A percentile compares a stretch with the other conserved stretches of the same genome.
phyloP scores from a whole-genome alignment of 208 protist species.

The Crithidia expoeki region DNA sequence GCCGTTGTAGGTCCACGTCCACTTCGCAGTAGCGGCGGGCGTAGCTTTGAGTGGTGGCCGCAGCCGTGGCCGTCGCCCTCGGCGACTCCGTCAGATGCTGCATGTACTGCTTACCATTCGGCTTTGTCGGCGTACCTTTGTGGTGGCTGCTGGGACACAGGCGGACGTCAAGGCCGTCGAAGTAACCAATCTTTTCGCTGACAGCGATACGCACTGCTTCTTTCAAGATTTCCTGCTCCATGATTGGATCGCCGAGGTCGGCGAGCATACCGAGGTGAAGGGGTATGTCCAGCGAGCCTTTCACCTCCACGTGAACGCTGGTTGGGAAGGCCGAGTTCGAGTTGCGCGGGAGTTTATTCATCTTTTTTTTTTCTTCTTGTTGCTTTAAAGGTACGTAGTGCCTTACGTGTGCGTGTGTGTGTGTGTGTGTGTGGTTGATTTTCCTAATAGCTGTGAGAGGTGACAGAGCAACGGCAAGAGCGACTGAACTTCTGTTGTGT shows the following conservation, averaged over 20 bases:
- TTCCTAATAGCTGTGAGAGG: not conserved
- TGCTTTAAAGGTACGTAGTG: not conserved
- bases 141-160: constrained; percentile 28
- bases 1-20: constrained; percentile 38
- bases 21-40: constrained; percentile 21
- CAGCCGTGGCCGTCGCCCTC: not conserved
- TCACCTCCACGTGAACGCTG: constrained; percentile 53
- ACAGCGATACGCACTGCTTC: constrained; percentile 71
- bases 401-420: not conserved
- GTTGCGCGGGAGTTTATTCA: not conserved
- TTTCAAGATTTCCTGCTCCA: constrained; percentile 70
- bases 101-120: constrained; percentile 4
- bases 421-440: not conserved
- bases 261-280: constrained; percentile 56
- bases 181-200: constrained; percentile 69
- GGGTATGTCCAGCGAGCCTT: constrained; percentile 51
- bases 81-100: constrained; percentile 11
- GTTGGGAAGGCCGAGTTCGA: not conserved
- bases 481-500: not conserved
- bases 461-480: not conserved
- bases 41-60: not conserved
- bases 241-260: constrained; percentile 50
- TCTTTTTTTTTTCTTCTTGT: not conserved
- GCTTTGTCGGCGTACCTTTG: not conserved
- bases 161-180: constrained; percentile 56